These are phyloP conservation scores for Plenodomus lindquistii DNA, from an alignment of 2,329 filamentous ascomycete genomes.

Conservation along the genomic window DNA sequence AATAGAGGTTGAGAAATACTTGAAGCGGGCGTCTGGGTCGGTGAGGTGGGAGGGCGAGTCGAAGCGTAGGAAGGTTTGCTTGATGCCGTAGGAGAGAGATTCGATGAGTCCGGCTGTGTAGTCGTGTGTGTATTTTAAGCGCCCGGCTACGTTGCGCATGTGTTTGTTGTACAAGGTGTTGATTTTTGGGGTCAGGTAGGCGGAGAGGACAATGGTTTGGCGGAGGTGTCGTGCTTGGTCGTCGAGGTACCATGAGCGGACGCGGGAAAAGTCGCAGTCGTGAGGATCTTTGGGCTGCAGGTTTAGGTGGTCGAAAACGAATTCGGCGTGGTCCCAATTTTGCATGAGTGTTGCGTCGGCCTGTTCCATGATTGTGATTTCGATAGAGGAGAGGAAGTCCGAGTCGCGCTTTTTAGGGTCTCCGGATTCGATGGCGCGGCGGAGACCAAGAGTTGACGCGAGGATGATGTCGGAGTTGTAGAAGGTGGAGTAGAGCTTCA, in stretches of 20 bases:
- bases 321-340: constrained; percentile 96
- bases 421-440: constrained; percentile 83
- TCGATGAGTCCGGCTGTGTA: constrained; percentile 75
- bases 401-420: constrained; percentile 71
- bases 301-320: constrained; percentile 90
- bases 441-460: constrained; percentile 84
- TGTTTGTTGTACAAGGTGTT: constrained; percentile 75
- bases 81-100: constrained; percentile 66
- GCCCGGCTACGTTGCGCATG: constrained; percentile 81
- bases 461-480: constrained; percentile 96
- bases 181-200: constrained; percentile 87
- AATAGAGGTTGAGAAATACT: constrained; percentile 83
- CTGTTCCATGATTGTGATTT: constrained; percentile 88
- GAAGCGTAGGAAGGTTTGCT: constrained; percentile 90
- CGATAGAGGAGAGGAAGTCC: constrained; percentile 93
- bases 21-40: constrained; percentile 88
- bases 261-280: constrained; percentile 89
- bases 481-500: constrained; percentile 94
- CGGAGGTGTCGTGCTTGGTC: constrained; percentile 78
- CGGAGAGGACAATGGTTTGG: constrained; percentile 80
- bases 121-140: constrained; percentile 68
- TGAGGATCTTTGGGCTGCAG: constrained; percentile 86
- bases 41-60: constrained; percentile 68
- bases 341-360: constrained; percentile 94
- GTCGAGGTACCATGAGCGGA: constrained; percentile 92